These are phyloP conservation scores for Tremella mesenterica DNA, from an alignment of 768 basidiomycete genomes.

Conservation along the genomic window DNA sequence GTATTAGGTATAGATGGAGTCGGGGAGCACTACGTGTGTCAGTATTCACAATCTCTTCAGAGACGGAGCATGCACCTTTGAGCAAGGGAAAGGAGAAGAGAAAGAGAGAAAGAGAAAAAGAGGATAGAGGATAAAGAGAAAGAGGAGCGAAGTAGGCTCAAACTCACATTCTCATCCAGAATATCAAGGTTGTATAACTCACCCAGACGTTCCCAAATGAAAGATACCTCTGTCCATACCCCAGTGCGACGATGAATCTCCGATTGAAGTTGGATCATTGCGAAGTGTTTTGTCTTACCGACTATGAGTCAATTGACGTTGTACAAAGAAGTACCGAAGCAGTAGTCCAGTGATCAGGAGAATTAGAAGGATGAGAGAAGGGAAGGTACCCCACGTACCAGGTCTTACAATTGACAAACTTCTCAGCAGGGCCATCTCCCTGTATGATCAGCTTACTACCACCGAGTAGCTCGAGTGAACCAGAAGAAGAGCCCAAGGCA, in stretches of 20 bases:
- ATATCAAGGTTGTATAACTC: slow-evolving; percentile 30
- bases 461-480: too few relatives aligned
- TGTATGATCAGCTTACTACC: slow-evolving; percentile 4
- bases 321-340: neutral
- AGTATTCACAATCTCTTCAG: neutral
- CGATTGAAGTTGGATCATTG: slow-evolving; percentile 31
- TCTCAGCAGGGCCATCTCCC: slow-evolving; percentile 22
- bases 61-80: neutral
- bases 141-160: neutral
- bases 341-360: neutral
- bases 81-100: neutral
- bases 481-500: neutral
- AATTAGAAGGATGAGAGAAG: neutral
- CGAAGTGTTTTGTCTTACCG: slow-evolving; percentile 30
- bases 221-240: slow-evolving; percentile 14
- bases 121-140: neutral
- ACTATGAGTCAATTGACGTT: slow-evolving; percentile 13
- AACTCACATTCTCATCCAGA: slow-evolving; percentile 33
- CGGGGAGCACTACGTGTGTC: neutral
- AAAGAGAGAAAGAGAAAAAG: neutral
- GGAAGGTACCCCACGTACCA: slow-evolving; percentile 9
- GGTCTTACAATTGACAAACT: slow-evolving; percentile 15
- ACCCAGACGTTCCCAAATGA: slow-evolving; percentile 30
- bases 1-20: neutral
- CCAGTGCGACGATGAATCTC: slow-evolving; percentile 27